These are phyloP conservation scores for Yamagishiella unicocca DNA, from an alignment of 139 green algal genomes.

Conservation along the genomic window DNA sequence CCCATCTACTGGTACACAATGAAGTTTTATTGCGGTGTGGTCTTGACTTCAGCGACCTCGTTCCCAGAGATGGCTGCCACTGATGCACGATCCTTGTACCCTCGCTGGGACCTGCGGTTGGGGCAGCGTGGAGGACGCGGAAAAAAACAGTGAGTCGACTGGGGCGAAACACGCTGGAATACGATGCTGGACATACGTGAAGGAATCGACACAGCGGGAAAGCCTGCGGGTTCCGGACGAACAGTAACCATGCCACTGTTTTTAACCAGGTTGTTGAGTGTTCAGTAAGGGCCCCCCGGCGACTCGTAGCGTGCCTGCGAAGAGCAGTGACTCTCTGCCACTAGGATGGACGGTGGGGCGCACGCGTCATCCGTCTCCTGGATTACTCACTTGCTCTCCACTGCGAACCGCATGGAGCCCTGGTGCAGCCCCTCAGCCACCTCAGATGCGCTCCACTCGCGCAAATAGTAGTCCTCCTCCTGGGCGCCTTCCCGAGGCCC, in stretches of 20 bases:
- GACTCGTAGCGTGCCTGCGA: too few relatives aligned
- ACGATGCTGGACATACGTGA: too few relatives aligned
- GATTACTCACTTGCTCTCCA: conserved; percentile 61
- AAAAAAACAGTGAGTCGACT: too few relatives aligned
- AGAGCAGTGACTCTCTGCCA: too few relatives aligned
- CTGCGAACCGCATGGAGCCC: conserved; percentile 71
- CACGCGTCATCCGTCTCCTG: too few relatives aligned
- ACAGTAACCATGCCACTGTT: too few relatives aligned
- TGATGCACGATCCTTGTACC: conserved; percentile 23
- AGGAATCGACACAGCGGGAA: too few relatives aligned
- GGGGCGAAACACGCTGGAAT: too few relatives aligned
- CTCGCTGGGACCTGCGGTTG: conserved; percentile 39
- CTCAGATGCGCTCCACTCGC: conserved; percentile 71
- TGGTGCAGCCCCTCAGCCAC: conserved; percentile 64
- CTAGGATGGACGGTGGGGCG: too few relatives aligned
- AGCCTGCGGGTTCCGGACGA: too few relatives aligned
- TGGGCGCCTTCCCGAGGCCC: conserved; percentile 67
- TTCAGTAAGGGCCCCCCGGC: too few relatives aligned
- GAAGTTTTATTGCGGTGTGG: neutral
- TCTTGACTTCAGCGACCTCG: neutral
- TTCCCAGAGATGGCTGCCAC: neutral
- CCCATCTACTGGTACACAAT: neutral
- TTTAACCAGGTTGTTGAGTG: too few relatives aligned
- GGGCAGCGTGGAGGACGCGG: neutral
- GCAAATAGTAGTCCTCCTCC: conserved; percentile 93